Conservation (phyloP, 2,329 filamentous ascomycete species). For the Fusarium nanum region DNA sequence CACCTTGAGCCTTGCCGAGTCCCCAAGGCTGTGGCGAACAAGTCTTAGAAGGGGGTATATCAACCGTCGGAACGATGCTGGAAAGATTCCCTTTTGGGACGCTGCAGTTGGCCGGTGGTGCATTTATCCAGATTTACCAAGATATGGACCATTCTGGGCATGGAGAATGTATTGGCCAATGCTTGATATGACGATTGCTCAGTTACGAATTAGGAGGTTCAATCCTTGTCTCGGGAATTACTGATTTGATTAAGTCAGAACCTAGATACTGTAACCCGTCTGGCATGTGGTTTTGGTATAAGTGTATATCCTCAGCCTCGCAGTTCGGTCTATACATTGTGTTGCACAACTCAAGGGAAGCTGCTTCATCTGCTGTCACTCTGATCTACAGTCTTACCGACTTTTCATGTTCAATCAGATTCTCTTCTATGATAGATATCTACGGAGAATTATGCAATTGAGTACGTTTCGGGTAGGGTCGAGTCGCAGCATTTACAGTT, state of each 20-base stretch:
- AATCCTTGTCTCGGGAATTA: background rate
- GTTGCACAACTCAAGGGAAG: background rate
- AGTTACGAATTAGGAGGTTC: background rate
- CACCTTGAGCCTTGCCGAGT: conserved; percentile 1
- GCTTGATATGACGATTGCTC: background rate
- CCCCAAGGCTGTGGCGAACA: background rate
- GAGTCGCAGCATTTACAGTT: background rate
- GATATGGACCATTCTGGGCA: background rate
- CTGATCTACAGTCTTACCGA: conserved; percentile 1
- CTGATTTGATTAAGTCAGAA: background rate
- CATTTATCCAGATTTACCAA: background rate
- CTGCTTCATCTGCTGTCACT: background rate
- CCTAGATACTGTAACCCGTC: background rate
- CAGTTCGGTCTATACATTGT: conserved; percentile 2
- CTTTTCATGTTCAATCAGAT: background rate
- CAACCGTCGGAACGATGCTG: conserved; percentile 3
- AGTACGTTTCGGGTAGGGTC: background rate
- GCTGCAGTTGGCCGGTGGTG: conserved; percentile 17
- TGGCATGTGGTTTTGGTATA: background rate
- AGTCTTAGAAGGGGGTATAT: background rate
- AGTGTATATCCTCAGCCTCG: conserved; percentile 6
- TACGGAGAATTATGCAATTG: background rate
- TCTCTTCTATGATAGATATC: background rate
- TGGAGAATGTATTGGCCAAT: background rate
- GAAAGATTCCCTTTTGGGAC: conserved; percentile 13